phyloP scores from a whole-genome alignment of 2,329 filamentous ascomycete species.

The Neofusicoccum cordaticola region DNA sequence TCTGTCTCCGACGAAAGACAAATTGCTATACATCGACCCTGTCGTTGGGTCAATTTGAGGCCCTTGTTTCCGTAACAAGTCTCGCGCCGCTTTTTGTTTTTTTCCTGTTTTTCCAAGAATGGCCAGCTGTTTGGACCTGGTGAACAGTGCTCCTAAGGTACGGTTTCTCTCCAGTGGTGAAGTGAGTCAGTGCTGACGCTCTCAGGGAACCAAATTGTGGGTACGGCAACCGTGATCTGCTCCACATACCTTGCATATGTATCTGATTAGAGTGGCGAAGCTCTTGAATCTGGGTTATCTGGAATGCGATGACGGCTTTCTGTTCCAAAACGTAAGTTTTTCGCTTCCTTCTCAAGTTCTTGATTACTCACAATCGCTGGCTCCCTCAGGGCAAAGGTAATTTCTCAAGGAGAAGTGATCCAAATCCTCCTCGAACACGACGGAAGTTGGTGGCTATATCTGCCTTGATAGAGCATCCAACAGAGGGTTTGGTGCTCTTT shows the following conservation, averaged over 20 bases:
- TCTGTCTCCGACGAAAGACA: too few relatives aligned
- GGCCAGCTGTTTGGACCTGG: background rate
- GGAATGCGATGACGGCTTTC: slow-evolving; percentile 35
- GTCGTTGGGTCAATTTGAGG: too few relatives aligned
- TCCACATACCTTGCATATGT: background rate
- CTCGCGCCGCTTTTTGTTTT: too few relatives aligned
- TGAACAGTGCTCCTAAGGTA: background rate
- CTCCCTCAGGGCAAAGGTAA: slow-evolving; percentile 20
- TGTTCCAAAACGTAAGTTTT: slow-evolving; percentile 31
- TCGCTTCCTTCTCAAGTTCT: too few relatives aligned
- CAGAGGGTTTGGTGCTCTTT: slow-evolving; percentile 35
- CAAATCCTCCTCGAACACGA: slow-evolving; percentile 25
- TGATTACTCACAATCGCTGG: background rate
- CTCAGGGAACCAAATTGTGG: slow-evolving; percentile 37
- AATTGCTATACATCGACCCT: too few relatives aligned
- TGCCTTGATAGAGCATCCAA: slow-evolving; percentile 29
- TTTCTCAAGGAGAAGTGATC: slow-evolving; percentile 28
- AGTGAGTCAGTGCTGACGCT: background rate
- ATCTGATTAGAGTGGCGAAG: slow-evolving; percentile 19
- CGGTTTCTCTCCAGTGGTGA: too few relatives aligned
- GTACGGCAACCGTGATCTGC: slow-evolving; percentile 18
- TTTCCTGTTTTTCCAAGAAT: background rate
- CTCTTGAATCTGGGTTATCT: slow-evolving; percentile 34
- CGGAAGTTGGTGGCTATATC: slow-evolving; percentile 33
- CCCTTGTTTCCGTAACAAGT: too few relatives aligned